Base-by-base conservation (phyloP, 768 basidiomycete genomes). In the Cystobasidium onofrii region DNA sequence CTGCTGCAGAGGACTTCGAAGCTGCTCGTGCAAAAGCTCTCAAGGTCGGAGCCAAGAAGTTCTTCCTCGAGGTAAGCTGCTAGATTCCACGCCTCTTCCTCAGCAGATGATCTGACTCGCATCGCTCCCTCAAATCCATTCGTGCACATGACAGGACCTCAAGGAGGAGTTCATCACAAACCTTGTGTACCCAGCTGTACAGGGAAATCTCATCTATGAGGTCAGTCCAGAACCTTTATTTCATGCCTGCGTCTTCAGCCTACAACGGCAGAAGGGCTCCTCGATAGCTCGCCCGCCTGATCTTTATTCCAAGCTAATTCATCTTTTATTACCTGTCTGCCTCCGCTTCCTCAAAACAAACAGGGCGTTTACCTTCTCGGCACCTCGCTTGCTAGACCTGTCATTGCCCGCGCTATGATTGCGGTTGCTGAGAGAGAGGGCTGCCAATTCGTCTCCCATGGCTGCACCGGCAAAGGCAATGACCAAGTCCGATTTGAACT, bases 401-500 rank as follows among this genome's bases (percentile, higher is more conserved):
- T 99, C 78, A 99, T 98, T 80, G 93, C 96, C 70, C 92, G 96
- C 75, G 95, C 94, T 31, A 99, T 99, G 96, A 98, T 99, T 74
- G 88, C 89, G 43, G 84, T 90, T 66, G 96, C 95, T 23, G 91
- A 89, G 46, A 84, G 84, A 77, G 92, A 97, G 82, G 89, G 89
- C 63, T 99, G 96, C 91, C 91, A 97, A 92, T 95, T 86, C 80
- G 95, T 98, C 75, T 88, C 95, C 29, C 96, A 98, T 83, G 96
- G 96, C 29, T 99, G 96, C 86, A 99, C 96, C 64, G 96, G 96
- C 66, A 99, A 99, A 85, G 96, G 96, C 66, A 99, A 99, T 82
- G 96, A 99, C 82, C 96, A 99, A 83, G 96, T 99, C 78, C 91
- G 96, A 75, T 99, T 98, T 82, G 96, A 99, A 81, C 88, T 98